Evolutionary conservation across 2,329 filamentous ascomycete genomes (phyloP), one percentile per base, ranked within the genome.

Genomic region (Cytospora mali): DNA sequence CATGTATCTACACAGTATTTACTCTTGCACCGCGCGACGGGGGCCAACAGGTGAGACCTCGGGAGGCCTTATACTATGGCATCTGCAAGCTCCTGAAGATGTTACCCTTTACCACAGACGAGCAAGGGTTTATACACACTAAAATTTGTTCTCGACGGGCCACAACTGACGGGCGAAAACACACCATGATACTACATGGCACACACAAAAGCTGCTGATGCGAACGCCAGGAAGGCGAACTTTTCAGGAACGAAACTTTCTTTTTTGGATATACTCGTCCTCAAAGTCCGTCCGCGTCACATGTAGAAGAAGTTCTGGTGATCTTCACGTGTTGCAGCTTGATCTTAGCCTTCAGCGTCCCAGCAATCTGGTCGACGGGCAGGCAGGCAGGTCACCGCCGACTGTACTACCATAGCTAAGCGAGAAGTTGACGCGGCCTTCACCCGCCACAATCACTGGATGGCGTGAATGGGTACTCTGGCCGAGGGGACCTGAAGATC

Each of bases 291-390:
- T 21, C 3, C 33, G 46, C 21, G 39, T 35, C 58, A 50, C 51
- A 55, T 49, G 39, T 33, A 29, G 50, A 39, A n/a, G 42, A 11
- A 21, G n/a, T 21, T n/a, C 42, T 23, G n/a, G n/a, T 46, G 42
- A 16, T 18, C 28, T 48, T 61, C 51, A 61, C 39, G 28, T 50
- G 58, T 42, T 23, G 42, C 42, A 46, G 42, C 42, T 10, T 46
- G 6, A 9, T 23, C 42, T 46, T 13, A 23, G n/a, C 42, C 42
- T n/a, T 23, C 42, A 13, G 42, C 10, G 42, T 46, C 42, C 42
- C 42, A 46, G 42, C 42, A 46, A 23, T 46, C 21, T 18, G 42
- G 42, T 46, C 42, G 9, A 23, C 5, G 16, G n/a, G 2, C 35
- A 39, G 14, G 35, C 5, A 16, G n/a, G 2, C 35, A 39, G 14